phyloP scores from a whole-genome alignment of 768 basidiomycete species.

The Mycena alexandri region DNA sequence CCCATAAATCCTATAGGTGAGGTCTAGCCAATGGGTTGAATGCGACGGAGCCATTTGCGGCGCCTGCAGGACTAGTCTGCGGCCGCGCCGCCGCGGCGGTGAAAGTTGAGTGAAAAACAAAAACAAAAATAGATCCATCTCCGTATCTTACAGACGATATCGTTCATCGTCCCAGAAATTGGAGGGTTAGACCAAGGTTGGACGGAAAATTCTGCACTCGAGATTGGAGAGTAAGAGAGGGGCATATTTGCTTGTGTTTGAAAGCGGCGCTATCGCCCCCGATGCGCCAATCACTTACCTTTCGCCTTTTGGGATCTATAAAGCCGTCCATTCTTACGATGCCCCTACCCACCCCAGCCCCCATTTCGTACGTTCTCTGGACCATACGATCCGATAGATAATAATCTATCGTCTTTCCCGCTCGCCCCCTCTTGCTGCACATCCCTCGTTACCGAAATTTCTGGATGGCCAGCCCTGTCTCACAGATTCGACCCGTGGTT shows the following conservation, averaged over 20 bases:
- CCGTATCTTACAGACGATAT: no score
- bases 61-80: no score
- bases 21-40: no score
- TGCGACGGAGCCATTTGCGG: no score
- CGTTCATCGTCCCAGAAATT: no score
- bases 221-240: no score
- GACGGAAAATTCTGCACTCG: no score
- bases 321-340: conserved; percentile 7
- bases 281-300: conserved; percentile 8
- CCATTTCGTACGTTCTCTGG: conserved; percentile 28
- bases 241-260: background rate
- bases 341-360: conserved; percentile 27
- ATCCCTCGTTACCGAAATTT: background rate
- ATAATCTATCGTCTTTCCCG: conserved; percentile 21
- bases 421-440: background rate
- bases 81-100: no score
- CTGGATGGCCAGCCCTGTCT: conserved; percentile 33
- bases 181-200: no score
- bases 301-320: conserved; percentile 12
- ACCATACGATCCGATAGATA: conserved; percentile 16
- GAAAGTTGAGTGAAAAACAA: no score
- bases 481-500: conserved; percentile 30
- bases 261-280: background rate
- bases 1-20: no score
- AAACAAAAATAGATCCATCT: no score